Evolutionary conservation across 495 filamentous ascomycete genomes (phyloP), one percentile per base, ranked within the genome.

Genomic region (Neurospora sp.): DNA sequence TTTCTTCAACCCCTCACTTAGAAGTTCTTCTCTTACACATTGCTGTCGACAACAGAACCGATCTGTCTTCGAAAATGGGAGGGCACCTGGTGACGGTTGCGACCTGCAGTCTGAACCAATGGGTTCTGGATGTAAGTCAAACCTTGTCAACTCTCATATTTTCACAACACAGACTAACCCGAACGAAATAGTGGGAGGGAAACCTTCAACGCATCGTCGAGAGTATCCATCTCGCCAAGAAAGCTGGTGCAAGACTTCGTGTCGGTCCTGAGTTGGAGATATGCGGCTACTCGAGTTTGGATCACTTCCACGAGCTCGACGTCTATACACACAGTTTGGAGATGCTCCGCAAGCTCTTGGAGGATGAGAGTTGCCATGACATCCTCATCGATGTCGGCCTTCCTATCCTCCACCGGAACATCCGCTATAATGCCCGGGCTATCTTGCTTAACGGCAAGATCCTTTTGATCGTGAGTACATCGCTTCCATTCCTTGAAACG

Each of bases 301-400:
- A 95, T 79, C 91, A 93, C 75, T 91, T 93, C 77, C 83, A 90
- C 6, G 89, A 92, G 79, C 79, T 79, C 72, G 87, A 89, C 71
- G 83, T 88, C 14, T 92, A 88, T 79, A 81, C 90, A 11, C 90
- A 94, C 78, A 91, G 88, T 10, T 91, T 91, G 88, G 92, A 97
- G 76, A 88, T 90, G 86, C 85, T 95, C 1, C 84, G 82, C 16
- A 77, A 81, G 49, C 91, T 96, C 54, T 81, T 97, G 20, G 80
- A 82, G 31, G 87, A 96, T 78, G 78, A 86, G 31, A 85, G 85
- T 46, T 92, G 88, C 73, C 85, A 93, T 77, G 92, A 89, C 78
- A 97, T 97, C 77, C 84, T 98, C 31, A 80, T 96, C 9, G 94
- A 95, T 79, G 86, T 95, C 69, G 93, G 91, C 71, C 87, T 93